phyloP scores from a whole-genome alignment of 495 filamentous ascomycete species.

The Apiosordaria backusii region DNA sequence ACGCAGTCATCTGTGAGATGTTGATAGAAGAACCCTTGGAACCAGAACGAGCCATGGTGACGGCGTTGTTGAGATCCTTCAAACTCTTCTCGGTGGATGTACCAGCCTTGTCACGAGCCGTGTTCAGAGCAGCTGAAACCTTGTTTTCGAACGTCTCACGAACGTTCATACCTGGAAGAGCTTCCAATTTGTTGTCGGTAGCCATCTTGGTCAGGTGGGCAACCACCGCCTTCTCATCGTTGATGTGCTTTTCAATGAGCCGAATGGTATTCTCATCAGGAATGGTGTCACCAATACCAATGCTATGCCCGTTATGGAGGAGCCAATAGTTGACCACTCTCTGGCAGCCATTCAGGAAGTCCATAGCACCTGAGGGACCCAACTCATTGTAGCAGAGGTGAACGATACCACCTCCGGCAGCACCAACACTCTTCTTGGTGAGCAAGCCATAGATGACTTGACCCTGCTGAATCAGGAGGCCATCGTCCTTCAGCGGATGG shows the following conservation, averaged over 20 bases:
- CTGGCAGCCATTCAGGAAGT: slow-evolving; percentile 94
- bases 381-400: slow-evolving; percentile 97
- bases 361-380: slow-evolving; percentile 75
- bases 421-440: slow-evolving; percentile 91
- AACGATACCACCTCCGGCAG: slow-evolving; percentile 79
- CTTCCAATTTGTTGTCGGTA: slow-evolving; percentile 79
- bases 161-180: slow-evolving; percentile 93
- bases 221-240: slow-evolving; percentile 75
- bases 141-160: slow-evolving; percentile 97
- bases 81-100: slow-evolving; percentile 84
- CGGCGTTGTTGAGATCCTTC: slow-evolving; percentile 93
- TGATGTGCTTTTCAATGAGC: slow-evolving; percentile 76
- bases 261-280: slow-evolving; percentile 77
- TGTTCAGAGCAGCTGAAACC: slow-evolving; percentile 89
- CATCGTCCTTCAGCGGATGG: slow-evolving; percentile 72
- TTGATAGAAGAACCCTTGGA: slow-evolving; percentile 99
- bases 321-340: slow-evolving; percentile 95
- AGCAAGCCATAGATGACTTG: slow-evolving; percentile 87
- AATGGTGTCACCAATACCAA: slow-evolving; percentile 98
- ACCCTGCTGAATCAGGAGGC: slow-evolving; percentile 76
- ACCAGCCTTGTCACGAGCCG: slow-evolving; percentile 93
- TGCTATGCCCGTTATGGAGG: slow-evolving; percentile 95
- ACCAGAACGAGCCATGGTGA: slow-evolving; percentile 91
- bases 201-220: slow-evolving; percentile 66
- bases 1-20: slow-evolving; percentile 97